Evolutionary conservation across 2,329 filamentous ascomycete species (phyloP), one percentile per base, ranked within the genome.

Genomic region (Epichloe baconii): DNA sequence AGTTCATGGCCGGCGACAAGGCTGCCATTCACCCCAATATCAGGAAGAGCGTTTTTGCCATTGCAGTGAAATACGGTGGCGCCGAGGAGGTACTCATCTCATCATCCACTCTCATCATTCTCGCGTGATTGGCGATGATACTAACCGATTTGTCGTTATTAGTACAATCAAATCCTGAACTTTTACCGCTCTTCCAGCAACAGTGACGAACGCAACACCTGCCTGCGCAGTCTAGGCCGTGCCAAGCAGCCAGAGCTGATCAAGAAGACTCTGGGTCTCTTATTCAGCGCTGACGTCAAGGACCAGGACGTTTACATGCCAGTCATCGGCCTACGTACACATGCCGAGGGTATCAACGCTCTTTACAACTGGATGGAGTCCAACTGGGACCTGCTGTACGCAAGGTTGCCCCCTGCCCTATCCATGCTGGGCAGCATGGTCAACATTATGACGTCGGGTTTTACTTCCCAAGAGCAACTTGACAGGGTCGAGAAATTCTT

Each of bases 261-360:
- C 65, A 73, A 93, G 72, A 80, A 81, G 55, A 91, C 89, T 3
- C 77, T 97, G 14, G 78, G 74, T 34, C 74, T 96, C 56, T 77
- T 89, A 35, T 76, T 90, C 52, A 81, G 82, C 65, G 80, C 83
- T 55, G 85, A 95, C 58, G 85, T 96, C 68, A 95, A 94, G 74
- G 88, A 86, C 57, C 91, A 96, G 68, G 91, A 97, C 66, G 83
- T 96, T 57, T 96, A 95, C 71, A 82, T 95, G 64, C 90, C 91
- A 1, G 79, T 93, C 40, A 79, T 81, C 36, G 86, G 86, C 7
- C 78, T 97, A 31, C 81, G 90, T 53, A 79, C 79, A 49, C 88
- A 94, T 64, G 72, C 81, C 7, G 80, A 82, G 43, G 91, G 91
- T 58, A 85, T 95, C 51, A 74, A 86, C 52, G 86, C 86, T 7